Evolutionary conservation across 805 yeast species (phyloP).

Genomic region (Candida chauliodis): DNA sequence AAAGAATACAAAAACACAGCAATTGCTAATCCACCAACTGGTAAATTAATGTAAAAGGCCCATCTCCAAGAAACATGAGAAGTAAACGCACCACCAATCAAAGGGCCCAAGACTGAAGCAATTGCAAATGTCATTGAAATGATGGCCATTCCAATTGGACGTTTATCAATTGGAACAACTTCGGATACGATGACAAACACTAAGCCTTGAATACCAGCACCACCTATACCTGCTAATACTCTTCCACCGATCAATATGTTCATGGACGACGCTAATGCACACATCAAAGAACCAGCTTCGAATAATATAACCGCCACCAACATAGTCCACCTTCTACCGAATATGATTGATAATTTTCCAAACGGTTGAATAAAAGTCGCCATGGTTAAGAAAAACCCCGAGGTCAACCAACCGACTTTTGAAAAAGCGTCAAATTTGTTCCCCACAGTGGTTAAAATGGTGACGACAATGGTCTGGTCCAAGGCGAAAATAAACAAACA

Average conservation of each 20-base stretch:
- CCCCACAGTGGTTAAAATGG: conserved; percentile 33
- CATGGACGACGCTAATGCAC: conserved; percentile 35
- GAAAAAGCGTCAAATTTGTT: conserved; percentile 30
- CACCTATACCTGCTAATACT: conserved; percentile 58
- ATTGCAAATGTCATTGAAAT: conserved; percentile 46
- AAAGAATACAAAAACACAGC: conserved; percentile 30
- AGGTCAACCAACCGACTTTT: conserved; percentile 36
- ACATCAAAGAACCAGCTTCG: conserved; percentile 28
- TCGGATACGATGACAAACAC: conserved; percentile 54
- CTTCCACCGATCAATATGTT: conserved; percentile 43
- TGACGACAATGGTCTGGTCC: conserved; percentile 38
- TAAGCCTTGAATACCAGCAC: conserved; percentile 52
- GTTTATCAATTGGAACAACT: conserved; percentile 48
- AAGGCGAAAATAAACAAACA: conserved; percentile 34
- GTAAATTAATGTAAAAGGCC: conserved; percentile 50
- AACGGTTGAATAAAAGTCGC: conserved; percentile 32
- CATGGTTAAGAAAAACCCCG: conserved; percentile 35
- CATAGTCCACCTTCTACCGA: conserved; percentile 33
- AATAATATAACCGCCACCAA: conserved; percentile 21
- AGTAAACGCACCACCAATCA: conserved; percentile 49
- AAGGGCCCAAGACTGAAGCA: conserved; percentile 53
- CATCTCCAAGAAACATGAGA: conserved; percentile 51
- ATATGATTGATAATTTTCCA: conserved; percentile 34
- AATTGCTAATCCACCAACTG: conserved; percentile 37
- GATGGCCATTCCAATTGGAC: conserved; percentile 56